These are phyloP conservation scores for Quercus dentata DNA, from an alignment of 306 rosid genomes.

Conservation along the genomic window DNA sequence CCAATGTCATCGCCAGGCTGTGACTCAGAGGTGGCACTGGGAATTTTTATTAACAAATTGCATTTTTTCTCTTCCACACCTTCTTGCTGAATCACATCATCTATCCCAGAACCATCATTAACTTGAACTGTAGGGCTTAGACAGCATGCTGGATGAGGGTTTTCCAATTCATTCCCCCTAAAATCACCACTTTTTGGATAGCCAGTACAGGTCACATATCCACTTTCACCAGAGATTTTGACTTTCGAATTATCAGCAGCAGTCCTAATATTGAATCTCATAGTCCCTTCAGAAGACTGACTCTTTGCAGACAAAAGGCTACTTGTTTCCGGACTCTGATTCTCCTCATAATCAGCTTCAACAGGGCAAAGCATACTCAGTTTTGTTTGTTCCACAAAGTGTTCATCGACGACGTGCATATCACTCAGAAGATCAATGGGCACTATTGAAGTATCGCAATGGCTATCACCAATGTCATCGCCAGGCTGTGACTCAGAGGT, in stretches of 20 bases:
- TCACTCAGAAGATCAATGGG: background rate
- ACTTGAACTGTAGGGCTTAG: constrained; percentile 9
- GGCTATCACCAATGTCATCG: background rate
- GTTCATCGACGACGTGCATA: background rate
- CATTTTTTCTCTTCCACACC: constrained; percentile 1
- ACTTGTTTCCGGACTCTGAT: background rate
- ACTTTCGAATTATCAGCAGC: background rate
- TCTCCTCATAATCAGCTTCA: background rate
- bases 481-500: background rate
- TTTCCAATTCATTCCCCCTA: background rate
- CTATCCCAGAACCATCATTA: background rate
- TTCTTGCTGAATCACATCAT: background rate
- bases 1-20: constrained; percentile 10
- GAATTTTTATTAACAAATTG: constrained; percentile 7
- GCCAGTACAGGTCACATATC: too few relatives aligned
- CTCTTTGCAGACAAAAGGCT: background rate
- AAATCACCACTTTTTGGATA: background rate
- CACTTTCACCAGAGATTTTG: too few relatives aligned
- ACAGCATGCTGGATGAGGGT: background rate
- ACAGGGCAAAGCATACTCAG: background rate
- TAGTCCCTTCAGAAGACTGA: constrained; percentile 3
- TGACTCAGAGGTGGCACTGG: background rate
- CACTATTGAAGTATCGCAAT: background rate
- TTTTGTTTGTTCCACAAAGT: background rate
- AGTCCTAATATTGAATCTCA: background rate